A percentile compares a stretch with the other conserved stretches of the same genome.
Evolutionary conservation across 1,284 basidiomycete species (phyloP).

Genomic region (Papiliotrema laurentii): DNA sequence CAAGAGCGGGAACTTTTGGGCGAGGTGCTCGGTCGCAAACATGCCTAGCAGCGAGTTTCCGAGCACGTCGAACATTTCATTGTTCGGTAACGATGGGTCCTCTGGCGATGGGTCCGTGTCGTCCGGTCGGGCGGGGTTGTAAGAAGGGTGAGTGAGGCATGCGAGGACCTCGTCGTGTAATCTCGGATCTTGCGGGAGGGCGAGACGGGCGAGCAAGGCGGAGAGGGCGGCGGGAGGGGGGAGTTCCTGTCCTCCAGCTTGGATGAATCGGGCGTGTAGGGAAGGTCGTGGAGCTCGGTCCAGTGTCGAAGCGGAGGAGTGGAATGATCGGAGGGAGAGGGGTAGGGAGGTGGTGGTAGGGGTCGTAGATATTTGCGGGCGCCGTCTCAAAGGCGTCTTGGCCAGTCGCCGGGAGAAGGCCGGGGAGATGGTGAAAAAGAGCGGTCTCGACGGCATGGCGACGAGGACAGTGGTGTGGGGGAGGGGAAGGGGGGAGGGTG

Average conservation of each 20-base stretch:
- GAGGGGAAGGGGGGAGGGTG: neutral
- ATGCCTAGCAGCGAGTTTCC: constrained; percentile 90
- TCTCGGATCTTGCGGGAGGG: constrained; percentile 24
- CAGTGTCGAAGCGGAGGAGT: neutral
- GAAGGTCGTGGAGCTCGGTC: neutral
- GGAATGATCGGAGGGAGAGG: neutral
- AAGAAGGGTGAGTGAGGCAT: constrained; percentile 69
- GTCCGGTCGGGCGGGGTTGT: constrained; percentile 28
- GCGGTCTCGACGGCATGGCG: constrained; percentile 6
- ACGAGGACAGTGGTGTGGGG: neutral
- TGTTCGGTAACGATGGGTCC: constrained; percentile 59
- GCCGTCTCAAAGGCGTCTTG: constrained; percentile 15
- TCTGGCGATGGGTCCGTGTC: constrained; percentile 28
- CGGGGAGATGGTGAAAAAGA: constrained; percentile 14
- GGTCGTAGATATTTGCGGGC: neutral
- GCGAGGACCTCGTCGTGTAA: constrained; percentile 32
- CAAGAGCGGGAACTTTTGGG: constrained; percentile 80
- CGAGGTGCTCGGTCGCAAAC: constrained; percentile 80
- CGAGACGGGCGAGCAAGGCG: constrained; percentile 39
- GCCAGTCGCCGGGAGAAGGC: constrained; percentile 28
- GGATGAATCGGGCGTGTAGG: constrained; percentile 1
- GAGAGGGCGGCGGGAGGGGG: constrained; percentile 32
- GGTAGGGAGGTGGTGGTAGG: constrained; percentile 3
- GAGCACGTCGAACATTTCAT: constrained; percentile 71
- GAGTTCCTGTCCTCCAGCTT: neutral